phyloP scores from a whole-genome alignment of 495 filamentous ascomycete species.

The Immersiella caudata region DNA sequence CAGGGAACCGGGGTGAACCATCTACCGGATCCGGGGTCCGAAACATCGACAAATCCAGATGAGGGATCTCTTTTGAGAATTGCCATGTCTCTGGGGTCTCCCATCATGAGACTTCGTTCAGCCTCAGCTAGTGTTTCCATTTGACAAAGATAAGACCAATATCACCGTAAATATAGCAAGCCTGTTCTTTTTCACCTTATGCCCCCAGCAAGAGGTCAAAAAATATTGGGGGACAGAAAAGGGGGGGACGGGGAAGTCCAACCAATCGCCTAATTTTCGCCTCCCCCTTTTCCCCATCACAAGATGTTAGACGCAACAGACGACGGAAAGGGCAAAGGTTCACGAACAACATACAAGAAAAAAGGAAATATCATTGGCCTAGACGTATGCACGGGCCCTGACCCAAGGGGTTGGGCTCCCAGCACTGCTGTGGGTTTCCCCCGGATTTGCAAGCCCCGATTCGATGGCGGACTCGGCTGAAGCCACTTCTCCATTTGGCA shows the following conservation, averaged over 20 bases:
- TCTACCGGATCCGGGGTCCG: conserved; percentile 10
- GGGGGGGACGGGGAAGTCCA: neutral
- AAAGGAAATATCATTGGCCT: neutral
- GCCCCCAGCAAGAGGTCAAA: neutral
- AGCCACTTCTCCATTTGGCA: neutral
- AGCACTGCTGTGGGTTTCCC: neutral
- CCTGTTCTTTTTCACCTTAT: neutral
- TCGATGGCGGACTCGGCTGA: neutral
- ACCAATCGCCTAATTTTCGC: neutral
- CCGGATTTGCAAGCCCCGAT: neutral
- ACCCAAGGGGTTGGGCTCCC: neutral
- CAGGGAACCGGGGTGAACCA: neutral
- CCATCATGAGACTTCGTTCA: neutral
- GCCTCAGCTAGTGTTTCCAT: neutral
- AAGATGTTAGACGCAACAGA: too few species aligned
- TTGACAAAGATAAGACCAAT: neutral
- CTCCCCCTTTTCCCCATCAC: neutral
- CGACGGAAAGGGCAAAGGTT: too few species aligned
- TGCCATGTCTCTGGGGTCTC: neutral
- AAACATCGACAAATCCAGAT: neutral
- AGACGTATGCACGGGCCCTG: neutral
- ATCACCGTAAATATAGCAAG: neutral
- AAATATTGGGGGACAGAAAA: neutral
- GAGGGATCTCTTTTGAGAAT: neutral
- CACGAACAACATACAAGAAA: neutral